Conservation (phyloP, 192 early-diverging fungal species). For the Coemansia sp. region DNA sequence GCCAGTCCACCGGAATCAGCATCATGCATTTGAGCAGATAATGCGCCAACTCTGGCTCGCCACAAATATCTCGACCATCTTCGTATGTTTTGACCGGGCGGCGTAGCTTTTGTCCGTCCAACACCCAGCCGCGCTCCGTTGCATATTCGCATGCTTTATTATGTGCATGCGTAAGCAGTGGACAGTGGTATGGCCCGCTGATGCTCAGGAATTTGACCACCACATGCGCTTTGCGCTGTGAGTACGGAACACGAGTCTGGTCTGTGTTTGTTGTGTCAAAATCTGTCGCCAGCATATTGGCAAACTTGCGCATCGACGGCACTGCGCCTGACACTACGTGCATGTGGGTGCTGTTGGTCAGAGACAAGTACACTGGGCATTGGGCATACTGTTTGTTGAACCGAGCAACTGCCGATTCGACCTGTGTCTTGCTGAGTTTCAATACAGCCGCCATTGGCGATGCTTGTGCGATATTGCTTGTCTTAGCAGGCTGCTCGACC, state of each 20-base stretch:
- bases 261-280: conserved; percentile 75
- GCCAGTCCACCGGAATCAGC: conserved; percentile 34
- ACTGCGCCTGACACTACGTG: conserved; percentile 83
- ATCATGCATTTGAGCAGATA: conserved; percentile 28
- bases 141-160: conserved; percentile 54
- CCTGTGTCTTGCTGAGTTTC: conserved; percentile 69
- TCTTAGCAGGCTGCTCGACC: not conserved
- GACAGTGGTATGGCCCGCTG: conserved; percentile 77
- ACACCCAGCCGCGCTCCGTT: conserved; percentile 9
- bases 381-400: conserved; percentile 62
- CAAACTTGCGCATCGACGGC: conserved; percentile 79
- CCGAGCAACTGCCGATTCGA: conserved; percentile 67
- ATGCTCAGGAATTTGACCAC: conserved; percentile 75
- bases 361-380: conserved; percentile 68
- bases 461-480: conserved; percentile 23
- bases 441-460: conserved; percentile 88
- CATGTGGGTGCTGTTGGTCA: conserved; percentile 79
- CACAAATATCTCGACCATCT: conserved; percentile 23
- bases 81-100: conserved; percentile 14
- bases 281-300: conserved; percentile 73
- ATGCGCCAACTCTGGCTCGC: conserved; percentile 13
- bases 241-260: conserved; percentile 80
- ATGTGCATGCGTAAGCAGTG: conserved; percentile 66
- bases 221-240: conserved; percentile 80
- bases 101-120: conserved; percentile 14